Evolutionary conservation across 2,329 filamentous ascomycete species (phyloP).

Genomic region (Cladorrhinum sp.): DNA sequence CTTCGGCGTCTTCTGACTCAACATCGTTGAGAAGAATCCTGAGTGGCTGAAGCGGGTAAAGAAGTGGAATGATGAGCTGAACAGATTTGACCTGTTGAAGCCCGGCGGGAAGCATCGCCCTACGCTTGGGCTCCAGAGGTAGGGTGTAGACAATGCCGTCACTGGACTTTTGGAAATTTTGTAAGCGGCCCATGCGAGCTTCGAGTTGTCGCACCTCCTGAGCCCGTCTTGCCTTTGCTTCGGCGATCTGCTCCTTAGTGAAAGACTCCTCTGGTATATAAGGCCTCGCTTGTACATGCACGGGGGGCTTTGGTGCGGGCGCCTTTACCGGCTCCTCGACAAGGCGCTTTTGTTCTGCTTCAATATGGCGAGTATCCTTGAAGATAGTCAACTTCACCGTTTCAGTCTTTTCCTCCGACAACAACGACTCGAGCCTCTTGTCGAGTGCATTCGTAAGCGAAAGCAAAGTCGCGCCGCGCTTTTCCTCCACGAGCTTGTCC

Average conservation of each 20-base stretch:
- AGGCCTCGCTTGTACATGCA: constrained; percentile 17
- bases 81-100: constrained; percentile 62
- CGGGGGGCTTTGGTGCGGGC: constrained; percentile 8
- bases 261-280: constrained; percentile 49
- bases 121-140: constrained; percentile 64
- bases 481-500: constrained; percentile 58
- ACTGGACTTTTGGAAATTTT: constrained; percentile 63
- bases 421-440: constrained; percentile 65
- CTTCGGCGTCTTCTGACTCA: constrained; percentile 51
- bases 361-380: constrained; percentile 53
- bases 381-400: constrained; percentile 67
- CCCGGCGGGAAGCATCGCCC: constrained; percentile 56
- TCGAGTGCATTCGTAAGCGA: constrained; percentile 68
- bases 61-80: constrained; percentile 64
- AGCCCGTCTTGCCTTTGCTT: constrained; percentile 62
- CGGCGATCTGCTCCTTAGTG: constrained; percentile 56
- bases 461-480: constrained; percentile 58
- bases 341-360: constrained; percentile 20
- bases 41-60: constrained; percentile 70
- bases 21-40: constrained; percentile 64
- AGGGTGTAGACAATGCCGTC: constrained; percentile 70
- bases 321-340: not conserved
- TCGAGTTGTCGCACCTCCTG: constrained; percentile 71
- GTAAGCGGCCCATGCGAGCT: constrained; percentile 66
- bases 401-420: constrained; percentile 68